Conservation (phyloP, 148 eudicot genomes). For the Polygonum aviculare region DNA sequence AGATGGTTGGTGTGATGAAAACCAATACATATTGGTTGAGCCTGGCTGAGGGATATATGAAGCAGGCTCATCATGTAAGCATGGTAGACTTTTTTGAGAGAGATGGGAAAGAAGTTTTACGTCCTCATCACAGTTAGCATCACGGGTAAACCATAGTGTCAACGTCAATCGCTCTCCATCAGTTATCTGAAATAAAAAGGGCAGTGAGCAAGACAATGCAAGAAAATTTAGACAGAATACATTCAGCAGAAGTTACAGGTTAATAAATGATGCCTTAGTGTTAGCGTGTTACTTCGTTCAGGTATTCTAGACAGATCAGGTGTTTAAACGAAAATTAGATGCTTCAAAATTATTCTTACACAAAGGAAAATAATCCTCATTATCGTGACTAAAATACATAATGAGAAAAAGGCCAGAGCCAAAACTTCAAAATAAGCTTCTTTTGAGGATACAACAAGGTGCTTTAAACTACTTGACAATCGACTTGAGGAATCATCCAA, state of each 20-base stretch:
- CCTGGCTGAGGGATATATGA: slow-evolving; percentile 53
- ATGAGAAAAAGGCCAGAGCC: background rate
- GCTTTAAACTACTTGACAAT: background rate
- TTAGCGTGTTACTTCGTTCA: background rate
- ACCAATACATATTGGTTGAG: slow-evolving; percentile 89
- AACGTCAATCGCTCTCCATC: slow-evolving; percentile 84
- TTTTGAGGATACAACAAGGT: background rate
- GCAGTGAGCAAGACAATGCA: background rate
- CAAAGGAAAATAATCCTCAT: background rate
- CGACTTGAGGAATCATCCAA: background rate
- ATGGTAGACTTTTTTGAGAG: slow-evolving; percentile 17
- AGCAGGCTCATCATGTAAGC: slow-evolving; percentile 17
- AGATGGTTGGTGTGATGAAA: slow-evolving; percentile 48
- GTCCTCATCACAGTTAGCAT: slow-evolving; percentile 77
- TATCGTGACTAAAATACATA: background rate
- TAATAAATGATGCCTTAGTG: background rate
- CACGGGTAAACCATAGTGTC: slow-evolving; percentile 88
- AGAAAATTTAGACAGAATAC: background rate
- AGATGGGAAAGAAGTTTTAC: slow-evolving; percentile 59
- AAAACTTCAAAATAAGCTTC: background rate
- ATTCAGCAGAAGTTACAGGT: background rate
- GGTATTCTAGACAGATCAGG: background rate
- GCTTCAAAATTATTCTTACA: background rate
- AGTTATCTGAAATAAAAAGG: slow-evolving; percentile 38
- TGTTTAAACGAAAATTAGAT: background rate